Percentiles rank a stretch among this genome's conserved stretches.
Conservation (phyloP, 2,329 filamentous ascomycete species). For the Cylindrodendrum hubeiense region DNA sequence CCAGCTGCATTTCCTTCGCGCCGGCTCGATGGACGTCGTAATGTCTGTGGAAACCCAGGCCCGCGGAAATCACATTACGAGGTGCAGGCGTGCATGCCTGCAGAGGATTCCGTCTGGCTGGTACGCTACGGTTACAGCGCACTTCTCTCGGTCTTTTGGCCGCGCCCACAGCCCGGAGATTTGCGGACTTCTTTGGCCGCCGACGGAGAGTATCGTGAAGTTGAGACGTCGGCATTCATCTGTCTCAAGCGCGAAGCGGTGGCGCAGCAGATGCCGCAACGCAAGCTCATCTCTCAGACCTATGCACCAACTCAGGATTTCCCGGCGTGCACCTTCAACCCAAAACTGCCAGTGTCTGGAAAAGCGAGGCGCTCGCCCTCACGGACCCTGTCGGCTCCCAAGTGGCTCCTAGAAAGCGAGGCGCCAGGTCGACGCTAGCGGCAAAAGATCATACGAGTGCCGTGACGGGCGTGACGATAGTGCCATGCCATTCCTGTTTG, state of each 20-base stretch:
- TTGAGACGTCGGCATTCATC: not conserved
- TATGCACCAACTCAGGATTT: conserved; percentile 12
- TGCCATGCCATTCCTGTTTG: conserved; percentile 38
- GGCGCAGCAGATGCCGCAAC: conserved; percentile 9
- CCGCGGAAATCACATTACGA: not conserved
- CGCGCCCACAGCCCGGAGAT: not conserved
- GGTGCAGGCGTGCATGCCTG: not conserved
- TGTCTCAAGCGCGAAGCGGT: not conserved
- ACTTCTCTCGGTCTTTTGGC: not conserved
- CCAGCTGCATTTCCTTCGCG: conserved; percentile 8
- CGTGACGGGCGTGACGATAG: conserved; percentile 37
- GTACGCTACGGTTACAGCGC: conserved; percentile 10
- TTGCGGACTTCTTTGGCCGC: not conserved
- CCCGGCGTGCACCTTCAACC: conserved; percentile 16
- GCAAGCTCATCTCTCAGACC: conserved; percentile 16
- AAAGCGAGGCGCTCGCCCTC: conserved; percentile 27
- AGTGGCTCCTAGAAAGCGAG: conserved; percentile 41
- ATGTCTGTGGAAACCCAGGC: conserved; percentile 3
- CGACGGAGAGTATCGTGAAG: not conserved
- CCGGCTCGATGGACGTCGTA: not conserved
- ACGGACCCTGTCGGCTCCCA: conserved; percentile 27
- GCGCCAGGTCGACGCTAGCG: conserved; percentile 39
- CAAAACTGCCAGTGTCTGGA: conserved; percentile 29
- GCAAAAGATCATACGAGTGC: conserved; percentile 46
- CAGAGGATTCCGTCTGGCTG: conserved; percentile 11